phyloP scores from a whole-genome alignment of 345 rosid species.

The Linum lewisii region DNA sequence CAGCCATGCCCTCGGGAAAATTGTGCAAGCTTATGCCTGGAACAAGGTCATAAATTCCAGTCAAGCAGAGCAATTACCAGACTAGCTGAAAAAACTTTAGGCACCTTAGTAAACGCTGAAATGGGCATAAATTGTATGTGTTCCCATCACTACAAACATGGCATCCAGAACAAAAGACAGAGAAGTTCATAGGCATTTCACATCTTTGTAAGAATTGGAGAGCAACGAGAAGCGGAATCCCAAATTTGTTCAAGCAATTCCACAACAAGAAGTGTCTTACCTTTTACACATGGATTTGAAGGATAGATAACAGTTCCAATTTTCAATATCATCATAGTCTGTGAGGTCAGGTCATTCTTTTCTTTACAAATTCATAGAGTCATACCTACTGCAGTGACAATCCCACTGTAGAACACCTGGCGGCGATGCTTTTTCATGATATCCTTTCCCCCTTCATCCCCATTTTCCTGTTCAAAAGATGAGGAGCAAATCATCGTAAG shows the following conservation, averaged over 20 bases:
- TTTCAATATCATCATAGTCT: too few relatives aligned
- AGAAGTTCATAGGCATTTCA: neutral
- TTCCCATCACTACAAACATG: too few relatives aligned
- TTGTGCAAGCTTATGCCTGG: slow-evolving; percentile 98
- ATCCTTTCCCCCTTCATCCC: slow-evolving; percentile 75
- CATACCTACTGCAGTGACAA: slow-evolving; percentile 85
- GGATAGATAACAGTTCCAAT: neutral
- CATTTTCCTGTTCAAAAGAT: slow-evolving; percentile 46
- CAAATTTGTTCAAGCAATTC: neutral
- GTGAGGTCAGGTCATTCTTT: neutral
- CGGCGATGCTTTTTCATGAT: slow-evolving; percentile 75
- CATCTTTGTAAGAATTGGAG: too few relatives aligned
- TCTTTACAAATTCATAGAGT: neutral
- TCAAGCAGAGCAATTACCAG: neutral
- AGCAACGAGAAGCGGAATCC: neutral
- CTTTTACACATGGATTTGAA: slow-evolving; percentile 3
- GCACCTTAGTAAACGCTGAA: too few relatives aligned
- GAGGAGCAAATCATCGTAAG: slow-evolving; percentile 12
- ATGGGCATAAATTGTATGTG: too few relatives aligned
- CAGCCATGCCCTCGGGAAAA: slow-evolving; percentile 98
- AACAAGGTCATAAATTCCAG: slow-evolving; percentile 14
- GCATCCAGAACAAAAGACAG: too few relatives aligned
- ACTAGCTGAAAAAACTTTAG: slow-evolving; percentile 1
- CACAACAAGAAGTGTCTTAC: neutral
- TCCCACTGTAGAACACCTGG: slow-evolving; percentile 86